These are phyloP conservation scores for Carnegiea gigantea DNA, from an alignment of 179 eudicot genomes.

Conservation along the genomic window DNA sequence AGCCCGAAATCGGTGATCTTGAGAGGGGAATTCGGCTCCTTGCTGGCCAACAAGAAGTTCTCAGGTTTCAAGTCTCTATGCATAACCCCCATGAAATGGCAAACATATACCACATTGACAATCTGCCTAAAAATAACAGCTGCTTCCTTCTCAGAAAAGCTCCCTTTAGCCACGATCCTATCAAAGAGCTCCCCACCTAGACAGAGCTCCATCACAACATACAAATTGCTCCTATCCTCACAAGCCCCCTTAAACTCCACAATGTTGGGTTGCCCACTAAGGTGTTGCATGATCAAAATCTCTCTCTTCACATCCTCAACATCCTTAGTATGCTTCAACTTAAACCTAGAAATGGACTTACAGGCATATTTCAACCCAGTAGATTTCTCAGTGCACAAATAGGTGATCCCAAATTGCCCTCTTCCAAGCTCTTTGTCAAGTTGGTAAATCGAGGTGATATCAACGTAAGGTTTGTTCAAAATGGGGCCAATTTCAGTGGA, in stretches of 20 bases:
- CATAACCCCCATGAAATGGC: slow-evolving; percentile 89
- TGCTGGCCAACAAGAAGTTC: slow-evolving; percentile 61
- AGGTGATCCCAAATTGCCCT: slow-evolving; percentile 75
- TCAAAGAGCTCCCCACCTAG: slow-evolving; percentile 75
- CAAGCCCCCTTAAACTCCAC: slow-evolving; percentile 74
- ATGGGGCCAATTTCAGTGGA: slow-evolving; percentile 36
- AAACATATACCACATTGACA: slow-evolving; percentile 76
- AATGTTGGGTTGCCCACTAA: slow-evolving; percentile 78
- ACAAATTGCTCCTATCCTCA: slow-evolving; percentile 49
- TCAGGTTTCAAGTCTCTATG: slow-evolving; percentile 87
- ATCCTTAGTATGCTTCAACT: slow-evolving; percentile 48
- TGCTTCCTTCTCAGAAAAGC: slow-evolving; percentile 63
- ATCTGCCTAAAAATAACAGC: slow-evolving; percentile 61
- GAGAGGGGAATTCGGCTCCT: slow-evolving; percentile 41
- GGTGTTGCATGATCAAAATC: slow-evolving; percentile 51
- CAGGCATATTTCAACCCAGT: slow-evolving; percentile 58
- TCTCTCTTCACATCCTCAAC: slow-evolving; percentile 61
- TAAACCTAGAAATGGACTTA: slow-evolving; percentile 54
- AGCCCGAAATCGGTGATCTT: slow-evolving; percentile 82
- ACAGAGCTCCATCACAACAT: slow-evolving; percentile 78
- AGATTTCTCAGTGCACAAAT: slow-evolving; percentile 56
- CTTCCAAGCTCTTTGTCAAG: slow-evolving; percentile 62
- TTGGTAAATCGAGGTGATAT: slow-evolving; percentile 43
- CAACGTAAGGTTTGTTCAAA: slow-evolving; percentile 45
- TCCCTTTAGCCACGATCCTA: slow-evolving; percentile 50